A percentile compares a stretch with the other conserved stretches of the same genome.
Conservation (phyloP, 331 rosid genomes). For the Rhamnella rubrinervis region DNA sequence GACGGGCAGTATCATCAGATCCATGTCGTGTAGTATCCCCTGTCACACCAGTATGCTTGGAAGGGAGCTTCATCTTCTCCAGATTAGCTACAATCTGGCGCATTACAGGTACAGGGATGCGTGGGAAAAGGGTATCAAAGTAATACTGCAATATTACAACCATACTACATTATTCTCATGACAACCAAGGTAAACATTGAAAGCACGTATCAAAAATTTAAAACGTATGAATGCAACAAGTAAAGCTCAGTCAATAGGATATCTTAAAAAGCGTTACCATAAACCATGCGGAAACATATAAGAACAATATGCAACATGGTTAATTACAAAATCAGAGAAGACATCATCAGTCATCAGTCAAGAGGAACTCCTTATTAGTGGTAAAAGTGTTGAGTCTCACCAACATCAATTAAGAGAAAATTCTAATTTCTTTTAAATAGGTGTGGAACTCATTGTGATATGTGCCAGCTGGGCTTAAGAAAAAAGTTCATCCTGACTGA, state of each 20-base stretch:
- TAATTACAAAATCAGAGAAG: too few relatives aligned
- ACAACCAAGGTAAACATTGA: not conserved
- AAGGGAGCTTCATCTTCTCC: constrained; percentile 80
- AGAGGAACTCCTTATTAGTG: too few relatives aligned
- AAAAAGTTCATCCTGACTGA: too few relatives aligned
- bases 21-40: constrained; percentile 88
- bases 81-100: constrained; percentile 78
- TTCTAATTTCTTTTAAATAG: too few relatives aligned
- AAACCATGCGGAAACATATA: not conserved
- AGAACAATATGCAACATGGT: not conserved
- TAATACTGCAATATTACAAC: constrained; percentile 71
- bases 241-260: not conserved
- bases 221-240: not conserved
- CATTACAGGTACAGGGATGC: constrained; percentile 94
- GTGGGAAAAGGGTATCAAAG: constrained; percentile 95
- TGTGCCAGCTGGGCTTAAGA: too few relatives aligned
- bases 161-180: constrained; percentile 21
- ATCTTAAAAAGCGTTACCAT: not conserved
- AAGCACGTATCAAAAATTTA: not conserved
- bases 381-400: too few relatives aligned
- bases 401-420: too few relatives aligned
- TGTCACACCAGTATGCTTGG: constrained; percentile 71
- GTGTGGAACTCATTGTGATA: too few relatives aligned
- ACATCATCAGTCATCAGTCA: too few relatives aligned
- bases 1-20: constrained; percentile 94